Percentiles rank a stretch among this genome's conserved stretches.
Evolutionary conservation across 1,139 yeast genomes (phyloP).

Genomic region (Kodamaea ohmeri): DNA sequence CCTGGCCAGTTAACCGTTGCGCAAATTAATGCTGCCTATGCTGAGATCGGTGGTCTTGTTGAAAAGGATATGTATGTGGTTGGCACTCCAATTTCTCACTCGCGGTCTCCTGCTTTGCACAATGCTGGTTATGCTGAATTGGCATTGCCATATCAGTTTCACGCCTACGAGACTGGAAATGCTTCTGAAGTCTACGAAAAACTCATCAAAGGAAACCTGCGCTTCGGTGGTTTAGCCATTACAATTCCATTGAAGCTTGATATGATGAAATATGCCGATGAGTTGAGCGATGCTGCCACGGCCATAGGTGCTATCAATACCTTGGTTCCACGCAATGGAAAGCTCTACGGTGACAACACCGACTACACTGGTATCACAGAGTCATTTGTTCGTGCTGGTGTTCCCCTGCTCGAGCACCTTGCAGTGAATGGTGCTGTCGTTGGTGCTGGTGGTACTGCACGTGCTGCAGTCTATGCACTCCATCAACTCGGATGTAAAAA

Average conservation of each 20-base stretch:
- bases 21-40: constrained; percentile 58
- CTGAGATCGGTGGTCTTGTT: constrained; percentile 61
- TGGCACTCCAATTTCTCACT: constrained; percentile 81
- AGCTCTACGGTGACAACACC: constrained; percentile 75
- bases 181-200: constrained; percentile 50
- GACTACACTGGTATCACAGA: constrained; percentile 90
- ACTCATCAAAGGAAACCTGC: constrained; percentile 43
- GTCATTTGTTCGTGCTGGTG: constrained; percentile 62
- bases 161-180: constrained; percentile 62
- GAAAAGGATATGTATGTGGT: constrained; percentile 67
- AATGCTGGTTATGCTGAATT: constrained; percentile 68
- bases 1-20: constrained; percentile 70
- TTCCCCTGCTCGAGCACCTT: constrained; percentile 40
- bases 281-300: constrained; percentile 69
- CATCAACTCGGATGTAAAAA: constrained; percentile 71
- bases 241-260: constrained; percentile 88
- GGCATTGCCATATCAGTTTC: constrained; percentile 77
- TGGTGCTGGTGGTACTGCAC: constrained; percentile 97
- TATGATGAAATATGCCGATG: constrained; percentile 62
- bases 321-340: constrained; percentile 53
- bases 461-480: constrained; percentile 92
- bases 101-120: constrained; percentile 86
- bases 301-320: constrained; percentile 94
- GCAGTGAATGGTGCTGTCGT: constrained; percentile 63
- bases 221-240: constrained; percentile 86